These are phyloP conservation scores for Stentor coeruleus DNA, from an alignment of 73 alveolate genomes.

Conservation along the genomic window DNA sequence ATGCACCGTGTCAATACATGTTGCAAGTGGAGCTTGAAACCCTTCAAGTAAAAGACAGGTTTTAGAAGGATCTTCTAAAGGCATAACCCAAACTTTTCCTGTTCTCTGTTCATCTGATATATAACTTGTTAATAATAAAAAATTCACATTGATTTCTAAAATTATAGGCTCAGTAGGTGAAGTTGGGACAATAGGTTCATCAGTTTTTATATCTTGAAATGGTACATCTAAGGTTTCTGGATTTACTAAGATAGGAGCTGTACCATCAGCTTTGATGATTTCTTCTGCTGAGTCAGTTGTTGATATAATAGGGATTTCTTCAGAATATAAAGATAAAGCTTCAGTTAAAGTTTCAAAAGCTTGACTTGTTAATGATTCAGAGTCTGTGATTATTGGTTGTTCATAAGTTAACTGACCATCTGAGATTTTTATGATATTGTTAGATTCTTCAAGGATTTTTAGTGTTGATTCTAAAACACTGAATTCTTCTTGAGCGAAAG, in stretches of 20 bases:
- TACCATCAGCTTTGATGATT: neutral
- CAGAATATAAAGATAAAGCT: neutral
- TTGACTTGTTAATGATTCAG: neutral
- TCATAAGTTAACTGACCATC: neutral
- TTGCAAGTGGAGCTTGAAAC: neutral
- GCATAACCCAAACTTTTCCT: constrained; percentile 21
- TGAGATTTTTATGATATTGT: too few species aligned
- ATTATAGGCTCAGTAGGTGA: too few species aligned
- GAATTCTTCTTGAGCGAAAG: neutral
- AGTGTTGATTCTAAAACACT: neutral
- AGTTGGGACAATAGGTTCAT: neutral
- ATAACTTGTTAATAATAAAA: neutral
- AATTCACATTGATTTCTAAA: neutral
- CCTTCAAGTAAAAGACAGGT: neutral
- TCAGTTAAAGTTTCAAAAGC: neutral
- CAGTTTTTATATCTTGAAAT: neutral
- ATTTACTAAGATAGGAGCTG: too few species aligned
- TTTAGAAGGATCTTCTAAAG: neutral
- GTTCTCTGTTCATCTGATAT: neutral
- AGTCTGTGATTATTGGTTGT: neutral
- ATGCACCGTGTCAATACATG: neutral
- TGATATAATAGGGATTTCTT: neutral
- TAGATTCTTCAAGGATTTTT: neutral
- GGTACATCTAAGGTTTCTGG: too few species aligned
- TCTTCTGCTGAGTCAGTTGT: neutral